Evolutionary conservation across 106 monocot genomes (phyloP).

Genomic region (Vanilla planifolia): DNA sequence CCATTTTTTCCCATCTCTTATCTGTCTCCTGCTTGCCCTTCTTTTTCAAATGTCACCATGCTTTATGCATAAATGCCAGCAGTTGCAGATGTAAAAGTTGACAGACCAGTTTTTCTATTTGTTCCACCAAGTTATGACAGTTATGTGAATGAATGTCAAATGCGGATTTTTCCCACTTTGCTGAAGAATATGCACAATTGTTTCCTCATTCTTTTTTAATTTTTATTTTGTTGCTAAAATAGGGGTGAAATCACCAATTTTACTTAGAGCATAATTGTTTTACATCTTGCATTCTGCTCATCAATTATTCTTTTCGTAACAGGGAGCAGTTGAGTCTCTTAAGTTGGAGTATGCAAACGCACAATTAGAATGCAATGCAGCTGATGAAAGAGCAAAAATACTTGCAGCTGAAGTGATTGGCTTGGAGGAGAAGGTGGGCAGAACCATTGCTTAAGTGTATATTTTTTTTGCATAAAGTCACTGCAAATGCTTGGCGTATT

Average conservation of each 20-base stretch:
- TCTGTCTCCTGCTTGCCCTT: too few species aligned
- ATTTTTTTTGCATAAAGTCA: too few species aligned
- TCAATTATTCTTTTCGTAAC: conserved; percentile 9
- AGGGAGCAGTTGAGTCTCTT: conserved; percentile 66
- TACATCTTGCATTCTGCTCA: neutral
- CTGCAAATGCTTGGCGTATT: too few species aligned
- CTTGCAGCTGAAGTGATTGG: conserved; percentile 92
- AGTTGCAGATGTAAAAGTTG: too few species aligned
- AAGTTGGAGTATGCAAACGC: conserved; percentile 81
- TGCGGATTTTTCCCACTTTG: neutral
- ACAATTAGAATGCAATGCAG: conserved; percentile 88
- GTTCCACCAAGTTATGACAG: neutral
- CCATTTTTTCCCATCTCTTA: too few species aligned
- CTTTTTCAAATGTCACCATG: too few species aligned
- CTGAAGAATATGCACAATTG: neutral
- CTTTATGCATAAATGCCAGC: too few species aligned
- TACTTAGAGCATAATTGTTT: neutral
- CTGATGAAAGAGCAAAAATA: conserved; percentile 95
- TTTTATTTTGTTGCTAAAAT: neutral
- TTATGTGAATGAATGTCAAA: neutral
- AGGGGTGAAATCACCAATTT: neutral
- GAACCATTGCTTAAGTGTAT: neutral
- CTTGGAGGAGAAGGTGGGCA: conserved; percentile 88
- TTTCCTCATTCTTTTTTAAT: too few species aligned
- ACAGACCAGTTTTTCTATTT: too few species aligned